Base-by-base conservation (phyloP, 768 basidiomycete genomes). In the Auriculariales sp. region DNA sequence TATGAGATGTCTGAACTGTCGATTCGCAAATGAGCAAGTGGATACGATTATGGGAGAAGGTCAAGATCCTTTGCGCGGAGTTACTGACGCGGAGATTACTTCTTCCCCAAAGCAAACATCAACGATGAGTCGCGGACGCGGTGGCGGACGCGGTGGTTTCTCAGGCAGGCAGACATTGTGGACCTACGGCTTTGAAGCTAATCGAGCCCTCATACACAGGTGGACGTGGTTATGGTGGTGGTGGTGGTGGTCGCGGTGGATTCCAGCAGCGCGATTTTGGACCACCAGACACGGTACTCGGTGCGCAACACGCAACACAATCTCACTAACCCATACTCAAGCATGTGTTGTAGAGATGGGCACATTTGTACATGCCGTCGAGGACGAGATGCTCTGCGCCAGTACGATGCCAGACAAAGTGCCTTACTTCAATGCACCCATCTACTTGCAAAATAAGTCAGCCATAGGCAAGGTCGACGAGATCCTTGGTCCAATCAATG, bases 401-500 rank as follows among this genome's bases (percentile, higher is more conserved):
- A 90, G 92, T 3, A 66, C 78, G 17, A 74, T 89, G 61, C 67
- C 82, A 2, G 82, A 93, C 66, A 94, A 88, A 71, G 91, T 99
- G 25, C 95, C 95, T 0, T 94, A 92, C 66, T 99, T 99, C 77
- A 99, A 99, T 64, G 93, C 94, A 0, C 93, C 94, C 46, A 91
- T 98, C 62, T 98, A 94, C 65, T 77, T 98, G 48, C 82, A 89
- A 71, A 95, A 97, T 66, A 98, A 95, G 68, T 87, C 90, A 9
- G 73, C 79, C 56, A 90, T 98, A 54, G 94, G 95, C 54, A 97
- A 95, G 68, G 85, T 99, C 34, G 95, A 99, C 66, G 95, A 99
- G 66, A 98, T 99, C 57, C 77, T 99, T n/a, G 95, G 95, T 2
- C 94, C 95, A 14, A 93, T 99, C 64, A 99, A 95, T 62, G 91